Percentiles rank a stretch among this genome's conserved stretches.
Evolutionary conservation across 768 basidiomycete genomes (phyloP).

Genomic region (Serendipita sp.): DNA sequence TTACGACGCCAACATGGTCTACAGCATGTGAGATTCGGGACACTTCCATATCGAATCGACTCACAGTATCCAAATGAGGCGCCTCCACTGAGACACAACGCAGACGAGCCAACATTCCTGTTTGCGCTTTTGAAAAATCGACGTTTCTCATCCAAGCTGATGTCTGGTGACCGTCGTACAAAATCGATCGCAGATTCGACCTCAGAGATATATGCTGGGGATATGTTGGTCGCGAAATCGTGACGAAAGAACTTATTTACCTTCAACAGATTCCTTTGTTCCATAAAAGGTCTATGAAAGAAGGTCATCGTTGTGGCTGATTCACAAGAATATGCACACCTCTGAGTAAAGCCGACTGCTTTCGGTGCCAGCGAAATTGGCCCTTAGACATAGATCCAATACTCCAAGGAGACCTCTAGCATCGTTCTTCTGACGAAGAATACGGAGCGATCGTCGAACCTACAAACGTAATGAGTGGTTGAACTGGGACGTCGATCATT

Average conservation of each 20-base stretch:
- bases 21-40: constrained; percentile 3
- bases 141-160: constrained; percentile 77
- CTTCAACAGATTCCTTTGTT: constrained; percentile 80
- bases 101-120: constrained; percentile 79
- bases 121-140: constrained; percentile 82
- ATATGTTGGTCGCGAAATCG: constrained; percentile 7
- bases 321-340: constrained; percentile 24
- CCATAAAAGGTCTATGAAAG: constrained; percentile 68
- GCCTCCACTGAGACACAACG: constrained; percentile 90
- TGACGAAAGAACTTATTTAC: constrained; percentile 23
- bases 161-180: constrained; percentile 53
- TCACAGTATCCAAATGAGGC: constrained; percentile 88
- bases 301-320: constrained; percentile 10
- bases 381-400: constrained; percentile 66
- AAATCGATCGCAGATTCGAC: constrained; percentile 60
- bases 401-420: constrained; percentile 77
- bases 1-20: constrained; percentile 86
- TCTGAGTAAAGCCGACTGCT: constrained; percentile 79
- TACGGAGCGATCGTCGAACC: constrained; percentile 61
- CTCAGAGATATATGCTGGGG: constrained; percentile 61
- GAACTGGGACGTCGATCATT: not conserved
- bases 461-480: constrained; percentile 14
- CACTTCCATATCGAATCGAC: constrained; percentile 14
- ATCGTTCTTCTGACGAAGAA: constrained; percentile 60
- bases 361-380: constrained; percentile 89